Base-by-base conservation (phyloP, 179 eudicot species). In the Silene coronaria region DNA sequence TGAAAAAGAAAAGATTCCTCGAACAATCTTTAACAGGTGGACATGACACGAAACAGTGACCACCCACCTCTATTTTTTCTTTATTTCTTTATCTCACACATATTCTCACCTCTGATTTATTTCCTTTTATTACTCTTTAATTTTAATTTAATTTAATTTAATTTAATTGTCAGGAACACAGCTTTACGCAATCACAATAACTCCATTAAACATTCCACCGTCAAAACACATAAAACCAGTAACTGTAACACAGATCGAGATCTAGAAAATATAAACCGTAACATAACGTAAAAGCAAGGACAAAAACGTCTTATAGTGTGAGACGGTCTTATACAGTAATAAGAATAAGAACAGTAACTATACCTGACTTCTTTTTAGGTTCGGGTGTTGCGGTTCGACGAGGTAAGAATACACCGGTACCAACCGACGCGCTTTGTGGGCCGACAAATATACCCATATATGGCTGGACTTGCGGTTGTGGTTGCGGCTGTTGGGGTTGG, bases 321-420 rank as follows among this genome's bases (percentile, higher is more conserved):
- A n/a, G n/a, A n/a, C n/a, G n/a, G n/a, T n/a, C n/a, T n/a, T n/a
- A n/a, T n/a, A 30, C 0, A 30, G 5, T 1, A 30, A 30, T 1
- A 30, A 30, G 34, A 30, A 30, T 6, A 34, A 6, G 38, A 32
- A 64, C 23, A 7, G 14, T 67, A 36, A 34, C 0, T 9, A 6
- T 70, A 70, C 74, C 74, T 70, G 74, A 48, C 36, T 70, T 70
- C 74, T 51, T 70, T 70, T 70, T 70, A 3, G 62, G 23, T 11
- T 70, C 74, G n/a, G 61, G 0, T 5, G n/a, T 13, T 24, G 38
- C 7, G 11, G 51, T 34, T 16, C 23, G 61, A 3, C 74, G 36
- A 51, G 74, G 74, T 24, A 70, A 53, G 13, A 70, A 70, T 21
- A 70, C 74, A 1, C 74, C 74, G 24, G 84, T 81, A 24, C 84